Percentiles rank a stretch among this genome's conserved stretches.
Conservation (phyloP, 768 basidiomycete species). For the Auriculariales sp. region DNA sequence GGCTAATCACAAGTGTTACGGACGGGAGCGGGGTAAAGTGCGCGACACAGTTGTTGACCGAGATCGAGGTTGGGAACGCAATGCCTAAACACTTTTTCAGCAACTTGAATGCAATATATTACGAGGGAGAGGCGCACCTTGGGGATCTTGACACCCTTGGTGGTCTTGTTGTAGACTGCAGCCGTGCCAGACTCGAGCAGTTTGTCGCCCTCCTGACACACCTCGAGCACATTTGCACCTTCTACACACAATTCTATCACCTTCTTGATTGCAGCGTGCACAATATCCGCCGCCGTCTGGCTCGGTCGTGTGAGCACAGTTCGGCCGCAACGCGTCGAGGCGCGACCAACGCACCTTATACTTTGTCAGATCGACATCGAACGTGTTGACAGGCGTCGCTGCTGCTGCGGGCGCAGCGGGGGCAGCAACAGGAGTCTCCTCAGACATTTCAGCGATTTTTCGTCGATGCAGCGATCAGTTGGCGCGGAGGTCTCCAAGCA, state of each 20-base stretch:
- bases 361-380: constrained; percentile 69
- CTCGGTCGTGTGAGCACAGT: background rate
- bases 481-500: no score
- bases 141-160: constrained; percentile 74
- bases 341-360: constrained; percentile 50
- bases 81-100: constrained; percentile 58
- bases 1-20: constrained; percentile 19
- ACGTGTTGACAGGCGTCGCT: constrained; percentile 16
- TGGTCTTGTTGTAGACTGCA: constrained; percentile 77
- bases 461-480: no score
- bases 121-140: constrained; percentile 44
- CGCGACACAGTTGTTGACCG: constrained; percentile 89
- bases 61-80: constrained; percentile 88
- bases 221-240: constrained; percentile 78
- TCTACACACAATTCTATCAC: constrained; percentile 62
- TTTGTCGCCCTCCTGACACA: constrained; percentile 88
- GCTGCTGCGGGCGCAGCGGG: background rate
- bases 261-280: constrained; percentile 71
- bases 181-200: constrained; percentile 76
- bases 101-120: background rate
- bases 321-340: constrained; percentile 11
- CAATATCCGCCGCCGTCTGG: constrained; percentile 85
- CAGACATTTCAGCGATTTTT: background rate
- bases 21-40: constrained; percentile 94
- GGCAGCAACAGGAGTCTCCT: background rate